phyloP scores from a whole-genome alignment of 495 filamentous ascomycete genomes.

The Trypethelium eluteriae region DNA sequence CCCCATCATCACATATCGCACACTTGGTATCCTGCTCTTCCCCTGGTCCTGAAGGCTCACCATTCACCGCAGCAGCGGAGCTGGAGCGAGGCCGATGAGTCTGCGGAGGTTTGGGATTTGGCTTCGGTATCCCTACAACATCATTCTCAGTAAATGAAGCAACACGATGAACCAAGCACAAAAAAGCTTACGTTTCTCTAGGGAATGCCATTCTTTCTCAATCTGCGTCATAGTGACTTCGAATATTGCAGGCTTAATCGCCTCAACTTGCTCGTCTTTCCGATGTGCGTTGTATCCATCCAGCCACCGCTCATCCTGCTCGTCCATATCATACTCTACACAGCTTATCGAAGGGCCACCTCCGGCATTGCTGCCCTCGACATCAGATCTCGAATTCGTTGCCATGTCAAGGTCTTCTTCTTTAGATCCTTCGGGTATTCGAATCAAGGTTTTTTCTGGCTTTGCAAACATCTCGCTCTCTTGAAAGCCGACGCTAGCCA shows the following conservation, averaged over 20 bases:
- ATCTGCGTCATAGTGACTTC: conserved; percentile 98
- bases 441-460: conserved; percentile 68
- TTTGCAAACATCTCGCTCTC: conserved; percentile 80
- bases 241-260: conserved; percentile 85
- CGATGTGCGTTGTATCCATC: conserved; percentile 72
- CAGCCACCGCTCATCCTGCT: conserved; percentile 96
- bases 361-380: conserved; percentile 45
- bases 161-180: not conserved
- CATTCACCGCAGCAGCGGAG: conserved; percentile 85
- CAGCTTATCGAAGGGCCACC: conserved; percentile 51
- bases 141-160: not conserved
- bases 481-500: conserved; percentile 93
- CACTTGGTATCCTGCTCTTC: conserved; percentile 98
- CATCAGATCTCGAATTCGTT: conserved; percentile 51
- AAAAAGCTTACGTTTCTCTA: conserved; percentile 65
- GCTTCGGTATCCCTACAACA: conserved; percentile 66
- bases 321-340: conserved; percentile 99
- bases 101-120: conserved; percentile 89
- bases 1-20: conserved; percentile 94
- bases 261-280: conserved; percentile 60
- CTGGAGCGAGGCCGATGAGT: conserved; percentile 84
- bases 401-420: conserved; percentile 75
- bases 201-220: conserved; percentile 94
- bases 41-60: conserved; percentile 68
- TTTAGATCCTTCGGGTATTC: conserved; percentile 64